Conservation (phyloP, 2,329 filamentous ascomycete species). For the Penicillium sp. region DNA sequence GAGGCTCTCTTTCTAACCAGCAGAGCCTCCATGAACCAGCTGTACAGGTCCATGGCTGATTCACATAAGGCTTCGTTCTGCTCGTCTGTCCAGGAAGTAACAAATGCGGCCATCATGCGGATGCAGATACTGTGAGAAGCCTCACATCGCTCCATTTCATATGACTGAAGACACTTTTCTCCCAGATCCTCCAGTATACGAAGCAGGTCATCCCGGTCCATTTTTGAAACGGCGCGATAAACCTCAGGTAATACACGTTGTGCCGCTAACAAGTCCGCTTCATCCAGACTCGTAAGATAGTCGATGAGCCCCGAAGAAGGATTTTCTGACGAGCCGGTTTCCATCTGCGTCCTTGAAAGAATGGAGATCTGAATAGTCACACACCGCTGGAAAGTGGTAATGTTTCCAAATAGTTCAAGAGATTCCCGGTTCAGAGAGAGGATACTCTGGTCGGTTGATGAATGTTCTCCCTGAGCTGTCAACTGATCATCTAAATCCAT, state of each 20-base stretch:
- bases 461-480: slow-evolving; percentile 22
- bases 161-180: slow-evolving; percentile 48
- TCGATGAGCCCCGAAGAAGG: slow-evolving; percentile 23
- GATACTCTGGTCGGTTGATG: slow-evolving; percentile 21
- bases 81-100: slow-evolving; percentile 58
- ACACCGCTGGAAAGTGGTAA: slow-evolving; percentile 35
- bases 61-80: slow-evolving; percentile 57
- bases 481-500: slow-evolving; percentile 46
- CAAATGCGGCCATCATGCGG: slow-evolving; percentile 61
- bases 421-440: slow-evolving; percentile 32
- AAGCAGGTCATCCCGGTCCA: slow-evolving; percentile 38
- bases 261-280: slow-evolving; percentile 37
- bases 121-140: slow-evolving; percentile 64
- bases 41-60: slow-evolving; percentile 70
- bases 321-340: background rate
- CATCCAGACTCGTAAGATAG: slow-evolving; percentile 37
- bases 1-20: slow-evolving; percentile 68
- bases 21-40: slow-evolving; percentile 65
- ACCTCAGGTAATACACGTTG: slow-evolving; percentile 28
- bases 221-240: slow-evolving; percentile 28
- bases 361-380: slow-evolving; percentile 35
- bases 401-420: slow-evolving; percentile 29
- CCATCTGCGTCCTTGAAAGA: slow-evolving; percentile 20
- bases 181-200: slow-evolving; percentile 47
- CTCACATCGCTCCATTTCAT: slow-evolving; percentile 69